phyloP scores from a whole-genome alignment of 2,329 filamentous ascomycete genomes.

The Aspergillus awamori region DNA sequence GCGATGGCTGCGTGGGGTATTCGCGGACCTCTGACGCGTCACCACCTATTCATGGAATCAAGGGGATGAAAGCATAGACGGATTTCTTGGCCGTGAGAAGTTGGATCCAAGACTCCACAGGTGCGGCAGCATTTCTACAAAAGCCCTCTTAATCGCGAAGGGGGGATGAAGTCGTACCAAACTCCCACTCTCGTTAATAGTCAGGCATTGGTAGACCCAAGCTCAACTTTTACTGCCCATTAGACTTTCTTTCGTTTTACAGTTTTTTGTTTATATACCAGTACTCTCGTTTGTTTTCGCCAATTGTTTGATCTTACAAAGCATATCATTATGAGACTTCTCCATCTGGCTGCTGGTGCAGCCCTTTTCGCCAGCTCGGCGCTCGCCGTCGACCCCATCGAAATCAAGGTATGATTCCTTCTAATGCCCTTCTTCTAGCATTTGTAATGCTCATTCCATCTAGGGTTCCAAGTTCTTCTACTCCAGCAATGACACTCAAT shows the following conservation, averaged over 20 bases:
- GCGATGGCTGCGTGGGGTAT: neutral
- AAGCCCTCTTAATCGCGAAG: neutral
- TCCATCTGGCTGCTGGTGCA: conserved; percentile 21
- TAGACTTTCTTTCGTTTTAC: neutral
- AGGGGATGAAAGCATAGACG: neutral
- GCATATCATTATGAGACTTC: neutral
- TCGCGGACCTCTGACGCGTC: neutral
- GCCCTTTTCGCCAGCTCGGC: conserved; percentile 49
- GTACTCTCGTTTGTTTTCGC: neutral
- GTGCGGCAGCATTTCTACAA: neutral
- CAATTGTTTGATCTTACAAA: neutral
- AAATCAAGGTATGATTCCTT: conserved; percentile 50
- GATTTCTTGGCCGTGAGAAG: neutral
- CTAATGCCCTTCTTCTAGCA: neutral
- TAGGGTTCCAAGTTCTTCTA: conserved; percentile 82
- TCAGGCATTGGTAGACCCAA: neutral
- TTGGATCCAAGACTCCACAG: neutral
- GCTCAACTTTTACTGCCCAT: neutral
- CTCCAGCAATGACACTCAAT: conserved; percentile 73
- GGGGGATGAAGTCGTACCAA: neutral
- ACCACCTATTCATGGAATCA: neutral
- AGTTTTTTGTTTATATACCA: neutral
- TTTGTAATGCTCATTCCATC: conserved; percentile 34
- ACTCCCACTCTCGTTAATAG: neutral
- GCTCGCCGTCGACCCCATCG: conserved; percentile 57